Evolutionary conservation across 139 green algal species (phyloP), one percentile per base, ranked within the genome.

Genomic region (Coelastrella sp.): DNA sequence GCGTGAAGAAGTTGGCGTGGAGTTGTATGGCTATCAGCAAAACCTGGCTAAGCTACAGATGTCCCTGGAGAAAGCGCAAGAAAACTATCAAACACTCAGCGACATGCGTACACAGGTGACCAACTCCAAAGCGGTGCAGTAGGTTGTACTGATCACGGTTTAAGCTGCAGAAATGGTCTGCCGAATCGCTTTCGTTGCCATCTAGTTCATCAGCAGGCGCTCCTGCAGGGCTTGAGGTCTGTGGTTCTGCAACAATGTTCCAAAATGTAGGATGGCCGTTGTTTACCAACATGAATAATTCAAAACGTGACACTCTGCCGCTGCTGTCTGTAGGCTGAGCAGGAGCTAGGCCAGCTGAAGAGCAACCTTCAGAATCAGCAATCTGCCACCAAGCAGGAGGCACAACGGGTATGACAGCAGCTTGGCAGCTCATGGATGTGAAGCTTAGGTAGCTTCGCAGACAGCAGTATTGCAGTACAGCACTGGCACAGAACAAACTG

Each of bases 21-120:
- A 98, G 95, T 95, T 99, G 14, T 99, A 98, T 90, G 96, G 96
- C 47, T 98, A 97, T 74, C 97, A 99, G 94, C 96, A 99, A 92
- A 95, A 97, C 73, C 93, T 99, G 47, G 97, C 96, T 13, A 94
- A 95, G 83, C 94, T 99, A 79, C 97, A 98, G 94, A 93, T 97
- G 89, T 66, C 87, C 5, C 93, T 99, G 86, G 97, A 98, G 79
- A 91, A 95, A 73, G 93, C 95, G 6, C 94, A 97, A 78, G 95
- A 97, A 22, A 94, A 94, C 86, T 95, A 94, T 74, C 90, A 94
- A 16, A 65, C 87, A 13, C 92, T 96, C 78, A 95, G 83, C 83
- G 83, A 85, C 3, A 85, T 91, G 11, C 88, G 95, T 0, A 7
- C 77, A 47, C 84, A 94, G 92, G 92, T 92, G 79, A 17, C 11